phyloP scores from a whole-genome alignment of 345 rosid species.

The Clausena lansium region DNA sequence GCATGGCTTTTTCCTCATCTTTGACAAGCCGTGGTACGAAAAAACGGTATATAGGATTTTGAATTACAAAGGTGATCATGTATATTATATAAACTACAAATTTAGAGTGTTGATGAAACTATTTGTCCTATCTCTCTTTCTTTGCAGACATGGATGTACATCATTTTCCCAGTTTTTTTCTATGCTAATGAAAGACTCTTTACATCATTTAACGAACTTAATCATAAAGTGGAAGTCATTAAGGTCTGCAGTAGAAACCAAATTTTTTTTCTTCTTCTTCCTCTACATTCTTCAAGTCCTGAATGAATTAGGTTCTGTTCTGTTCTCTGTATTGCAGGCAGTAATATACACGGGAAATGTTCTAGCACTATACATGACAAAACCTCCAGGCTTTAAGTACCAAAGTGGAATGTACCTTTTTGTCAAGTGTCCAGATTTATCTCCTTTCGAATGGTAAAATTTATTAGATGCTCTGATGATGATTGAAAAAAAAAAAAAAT shows the following conservation, averaged over 20 bases:
- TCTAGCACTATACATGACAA: conserved; percentile 77
- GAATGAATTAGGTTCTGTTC: background rate
- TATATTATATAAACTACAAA: background rate
- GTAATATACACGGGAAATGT: conserved; percentile 86
- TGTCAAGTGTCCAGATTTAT: conserved; percentile 80
- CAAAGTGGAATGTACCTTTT: conserved; percentile 96
- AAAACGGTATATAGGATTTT: conserved; percentile 57
- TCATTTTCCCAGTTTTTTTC: conserved; percentile 49
- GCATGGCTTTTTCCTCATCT: conserved; percentile 80
- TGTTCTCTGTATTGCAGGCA: conserved; percentile 52
- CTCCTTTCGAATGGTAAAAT: conserved; percentile 74
- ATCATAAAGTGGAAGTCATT: conserved; percentile 62
- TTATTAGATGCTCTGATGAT: background rate
- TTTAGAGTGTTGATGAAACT: background rate
- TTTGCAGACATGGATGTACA: conserved; percentile 93
- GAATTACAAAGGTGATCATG: background rate
- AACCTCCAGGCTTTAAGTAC: conserved; percentile 82
- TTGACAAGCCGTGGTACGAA: conserved; percentile 57
- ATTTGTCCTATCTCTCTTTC: background rate
- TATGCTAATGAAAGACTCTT: conserved; percentile 63
- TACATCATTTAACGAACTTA: conserved; percentile 47
- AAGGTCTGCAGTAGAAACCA: conserved; percentile 45
- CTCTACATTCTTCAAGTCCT: background rate
- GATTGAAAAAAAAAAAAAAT: background rate
- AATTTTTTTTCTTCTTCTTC: background rate